Evolutionary conservation across 768 basidiomycete genomes (phyloP).

Genomic region (Tephrocybe sp.): DNA sequence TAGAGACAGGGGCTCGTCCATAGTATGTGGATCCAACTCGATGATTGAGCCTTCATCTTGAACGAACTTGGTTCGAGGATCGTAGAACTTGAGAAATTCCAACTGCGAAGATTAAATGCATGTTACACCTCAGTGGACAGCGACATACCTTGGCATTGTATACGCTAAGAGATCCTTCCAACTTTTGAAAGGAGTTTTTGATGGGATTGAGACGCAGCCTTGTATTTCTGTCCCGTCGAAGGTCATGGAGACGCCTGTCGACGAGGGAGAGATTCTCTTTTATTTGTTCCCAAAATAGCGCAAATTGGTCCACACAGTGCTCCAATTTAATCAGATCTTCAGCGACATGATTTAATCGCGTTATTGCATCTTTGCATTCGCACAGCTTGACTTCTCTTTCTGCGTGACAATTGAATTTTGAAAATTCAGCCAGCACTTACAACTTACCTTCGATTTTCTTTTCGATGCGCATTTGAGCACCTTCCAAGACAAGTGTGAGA

Average conservation of each 20-base stretch:
- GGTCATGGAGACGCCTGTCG: conserved; percentile 5
- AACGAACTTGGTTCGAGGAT: not conserved
- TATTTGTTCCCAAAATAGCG: conserved; percentile 11
- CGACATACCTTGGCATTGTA: conserved; percentile 3
- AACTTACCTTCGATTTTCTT: conserved; percentile 16
- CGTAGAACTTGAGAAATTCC: not conserved
- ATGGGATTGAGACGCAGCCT: conserved; percentile 1
- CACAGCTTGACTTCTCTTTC: conserved; percentile 13
- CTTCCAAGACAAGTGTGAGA: conserved; percentile 14
- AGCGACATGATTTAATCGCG: conserved; percentile 1
- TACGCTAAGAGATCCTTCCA: not conserved
- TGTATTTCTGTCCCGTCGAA: conserved; percentile 6
- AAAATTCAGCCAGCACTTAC: no score
- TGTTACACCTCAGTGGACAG: not conserved
- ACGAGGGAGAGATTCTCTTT: conserved; percentile 11
- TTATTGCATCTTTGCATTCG: conserved; percentile 8
- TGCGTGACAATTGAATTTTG: no score
- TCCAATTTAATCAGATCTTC: conserved; percentile 9
- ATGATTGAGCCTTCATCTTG: no score
- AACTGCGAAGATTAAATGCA: not conserved
- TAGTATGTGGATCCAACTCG: not conserved
- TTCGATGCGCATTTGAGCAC: conserved; percentile 10
- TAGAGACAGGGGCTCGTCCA: not conserved
- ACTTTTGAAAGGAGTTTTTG: not conserved
- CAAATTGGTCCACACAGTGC: conserved; percentile 10